A percentile compares a stretch with the other conserved stretches of the same genome.
Conservation (phyloP, 2,329 filamentous ascomycete genomes). For the Rachicladosporium sp. region DNA sequence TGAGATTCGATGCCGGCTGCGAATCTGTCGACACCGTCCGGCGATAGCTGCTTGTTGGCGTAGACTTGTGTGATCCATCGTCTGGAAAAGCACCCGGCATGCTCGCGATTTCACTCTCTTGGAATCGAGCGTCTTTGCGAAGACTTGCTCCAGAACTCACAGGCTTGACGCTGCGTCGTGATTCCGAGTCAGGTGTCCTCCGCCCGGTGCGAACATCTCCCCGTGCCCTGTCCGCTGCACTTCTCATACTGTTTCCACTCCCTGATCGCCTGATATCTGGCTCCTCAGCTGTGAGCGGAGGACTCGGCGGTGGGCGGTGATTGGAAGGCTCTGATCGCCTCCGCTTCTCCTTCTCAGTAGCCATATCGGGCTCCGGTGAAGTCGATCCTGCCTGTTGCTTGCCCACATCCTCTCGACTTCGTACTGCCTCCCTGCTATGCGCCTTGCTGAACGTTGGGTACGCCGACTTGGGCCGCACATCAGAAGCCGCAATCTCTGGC, state of each 20-base stretch:
- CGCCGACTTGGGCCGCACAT: constrained; percentile 38
- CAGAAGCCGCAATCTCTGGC: constrained; percentile 34
- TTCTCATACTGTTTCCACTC: constrained; percentile 33
- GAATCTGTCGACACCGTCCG: constrained; percentile 22
- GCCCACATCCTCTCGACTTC: constrained; percentile 36
- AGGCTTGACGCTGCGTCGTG: constrained; percentile 24
- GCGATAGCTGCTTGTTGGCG: constrained; percentile 25
- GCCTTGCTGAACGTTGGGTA: constrained; percentile 83
- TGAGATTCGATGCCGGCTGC: constrained; percentile 28
- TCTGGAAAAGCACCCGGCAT: constrained; percentile 22
- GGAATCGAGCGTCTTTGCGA: constrained; percentile 25
- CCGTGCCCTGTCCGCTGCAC: constrained; percentile 25
- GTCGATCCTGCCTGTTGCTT: constrained; percentile 15
- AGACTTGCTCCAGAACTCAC: constrained; percentile 32
- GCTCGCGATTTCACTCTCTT: constrained; percentile 31
- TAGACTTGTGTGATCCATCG: constrained; percentile 25
- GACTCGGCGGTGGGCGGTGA: constrained; percentile 32
- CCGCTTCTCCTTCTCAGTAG: constrained; percentile 17
- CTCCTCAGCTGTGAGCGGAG: constrained; percentile 33
- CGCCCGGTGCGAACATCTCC: constrained; percentile 27
- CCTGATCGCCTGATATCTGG: constrained; percentile 32
- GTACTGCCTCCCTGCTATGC: constrained; percentile 77
- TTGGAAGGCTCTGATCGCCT: constrained; percentile 18
- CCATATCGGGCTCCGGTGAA: constrained; percentile 32
- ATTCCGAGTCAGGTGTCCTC: constrained; percentile 30